Conservation (phyloP, 768 basidiomycete species). For the Mycena alexandri region DNA sequence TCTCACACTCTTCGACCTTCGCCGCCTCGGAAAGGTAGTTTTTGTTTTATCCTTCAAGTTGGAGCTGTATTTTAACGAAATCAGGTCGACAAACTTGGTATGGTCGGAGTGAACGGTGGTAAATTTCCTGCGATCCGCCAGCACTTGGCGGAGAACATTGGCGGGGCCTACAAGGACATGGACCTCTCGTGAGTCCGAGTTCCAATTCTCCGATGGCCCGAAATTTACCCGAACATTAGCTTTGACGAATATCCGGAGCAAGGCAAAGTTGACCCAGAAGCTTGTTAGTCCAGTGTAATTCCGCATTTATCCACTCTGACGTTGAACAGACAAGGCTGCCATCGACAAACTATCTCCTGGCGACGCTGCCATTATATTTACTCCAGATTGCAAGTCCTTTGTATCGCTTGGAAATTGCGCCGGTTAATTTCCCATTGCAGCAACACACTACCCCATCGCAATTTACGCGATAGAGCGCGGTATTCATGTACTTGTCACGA, state of each 20-base stretch:
- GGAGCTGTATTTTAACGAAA: slow-evolving; percentile 9
- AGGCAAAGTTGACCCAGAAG: slow-evolving; percentile 77
- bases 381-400: slow-evolving; percentile 80
- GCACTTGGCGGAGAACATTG: slow-evolving; percentile 88
- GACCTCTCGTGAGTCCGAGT: slow-evolving; percentile 73
- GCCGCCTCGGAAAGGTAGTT: slow-evolving; percentile 80
- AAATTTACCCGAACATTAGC: slow-evolving; percentile 49
- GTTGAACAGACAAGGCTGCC: slow-evolving; percentile 77
- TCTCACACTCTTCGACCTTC: slow-evolving; percentile 90
- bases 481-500: slow-evolving; percentile 92
- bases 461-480: slow-evolving; percentile 88
- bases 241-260: slow-evolving; percentile 87
- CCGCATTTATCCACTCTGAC: neutral
- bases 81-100: slow-evolving; percentile 78
- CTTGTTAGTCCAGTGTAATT: slow-evolving; percentile 67
- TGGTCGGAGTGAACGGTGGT: slow-evolving; percentile 91
- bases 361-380: slow-evolving; percentile 93
- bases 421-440: slow-evolving; percentile 48
- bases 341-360: slow-evolving; percentile 84
- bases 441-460: slow-evolving; percentile 88
- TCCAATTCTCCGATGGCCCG: slow-evolving; percentile 3
- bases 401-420: neutral
- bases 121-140: slow-evolving; percentile 90
- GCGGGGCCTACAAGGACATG: slow-evolving; percentile 87
- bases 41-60: slow-evolving; percentile 39